phyloP scores from a whole-genome alignment of 352 stramenopile genomes.

The Hyaloperonospora brassicae region DNA sequence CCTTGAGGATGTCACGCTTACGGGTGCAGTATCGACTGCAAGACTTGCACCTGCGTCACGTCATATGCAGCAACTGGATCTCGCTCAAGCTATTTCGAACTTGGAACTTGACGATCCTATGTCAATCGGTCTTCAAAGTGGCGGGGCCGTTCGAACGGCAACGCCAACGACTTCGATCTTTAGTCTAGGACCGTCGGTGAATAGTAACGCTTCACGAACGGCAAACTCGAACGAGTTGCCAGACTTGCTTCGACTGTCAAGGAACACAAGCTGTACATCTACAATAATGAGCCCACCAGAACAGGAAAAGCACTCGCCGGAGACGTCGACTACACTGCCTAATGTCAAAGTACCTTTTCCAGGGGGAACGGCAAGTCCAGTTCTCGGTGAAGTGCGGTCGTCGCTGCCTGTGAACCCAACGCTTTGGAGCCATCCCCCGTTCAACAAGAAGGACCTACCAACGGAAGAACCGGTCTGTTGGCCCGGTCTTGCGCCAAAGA shows the following conservation, averaged over 20 bases:
- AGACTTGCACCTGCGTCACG: slow-evolving; percentile 50
- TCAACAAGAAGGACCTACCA: slow-evolving; percentile 21
- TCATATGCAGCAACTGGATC: slow-evolving; percentile 73
- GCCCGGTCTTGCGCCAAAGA: slow-evolving; percentile 12
- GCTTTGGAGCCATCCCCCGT: slow-evolving; percentile 56
- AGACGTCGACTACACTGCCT: slow-evolving; percentile 48
- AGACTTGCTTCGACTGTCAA: slow-evolving; percentile 23
- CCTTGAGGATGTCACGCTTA: slow-evolving; percentile 9
- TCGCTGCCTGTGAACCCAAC: slow-evolving; percentile 50
- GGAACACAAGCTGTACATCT: slow-evolving; percentile 21
- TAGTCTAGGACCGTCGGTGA: slow-evolving; percentile 45
- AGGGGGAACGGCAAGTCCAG: slow-evolving; percentile 13
- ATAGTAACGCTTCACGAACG: slow-evolving; percentile 19
- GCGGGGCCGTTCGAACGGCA: slow-evolving; percentile 36
- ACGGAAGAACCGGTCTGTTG: slow-evolving; percentile 26
- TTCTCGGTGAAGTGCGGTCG: slow-evolving; percentile 28
- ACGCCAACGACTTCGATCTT: slow-evolving; percentile 61
- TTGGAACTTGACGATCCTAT: slow-evolving; percentile 72
- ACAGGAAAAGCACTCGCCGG: slow-evolving; percentile 31
- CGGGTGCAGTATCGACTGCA: slow-evolving; percentile 5
- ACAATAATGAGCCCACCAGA: slow-evolving; percentile 5
- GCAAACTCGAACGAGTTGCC: slow-evolving; percentile 20
- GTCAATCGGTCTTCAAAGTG: slow-evolving; percentile 49
- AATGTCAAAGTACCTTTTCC: slow-evolving; percentile 38
- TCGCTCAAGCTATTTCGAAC: slow-evolving; percentile 67